A percentile compares a stretch with the other conserved stretches of the same genome.
Evolutionary conservation across 352 stramenopile species (phyloP).

Genomic region (Ophiocytium majus): DNA sequence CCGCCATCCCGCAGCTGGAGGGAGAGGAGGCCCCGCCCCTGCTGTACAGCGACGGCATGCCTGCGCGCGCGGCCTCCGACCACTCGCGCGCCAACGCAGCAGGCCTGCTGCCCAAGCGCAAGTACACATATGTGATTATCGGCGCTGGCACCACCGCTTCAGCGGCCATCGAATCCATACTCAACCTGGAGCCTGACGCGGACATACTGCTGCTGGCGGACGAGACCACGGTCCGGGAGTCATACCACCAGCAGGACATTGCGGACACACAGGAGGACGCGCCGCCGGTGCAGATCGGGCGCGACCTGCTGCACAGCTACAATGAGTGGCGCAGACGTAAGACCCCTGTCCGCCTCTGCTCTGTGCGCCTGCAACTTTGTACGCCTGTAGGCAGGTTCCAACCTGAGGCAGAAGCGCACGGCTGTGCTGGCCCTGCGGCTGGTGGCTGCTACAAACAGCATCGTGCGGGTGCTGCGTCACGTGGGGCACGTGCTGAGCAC

Average conservation of each 20-base stretch:
- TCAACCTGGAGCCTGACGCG: slow-evolving; percentile 70
- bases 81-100: not conserved
- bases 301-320: slow-evolving; percentile 52
- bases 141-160: slow-evolving; percentile 78
- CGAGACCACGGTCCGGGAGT: slow-evolving; percentile 40
- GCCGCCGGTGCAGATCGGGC: not conserved
- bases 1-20: not conserved
- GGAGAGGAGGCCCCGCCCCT: not conserved
- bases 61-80: not conserved
- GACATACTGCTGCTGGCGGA: slow-evolving; percentile 83
- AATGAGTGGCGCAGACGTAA: slow-evolving; percentile 53
- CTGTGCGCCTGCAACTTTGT: no score
- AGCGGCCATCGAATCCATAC: slow-evolving; percentile 81
- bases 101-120: not conserved
- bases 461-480: no score
- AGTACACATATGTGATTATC: slow-evolving; percentile 79
- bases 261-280: not conserved
- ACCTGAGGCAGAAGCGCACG: no score
- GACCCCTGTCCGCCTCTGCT: no score
- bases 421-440: no score
- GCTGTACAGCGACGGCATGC: not conserved
- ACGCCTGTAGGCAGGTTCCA: no score
- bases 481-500: no score
- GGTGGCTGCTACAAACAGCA: no score
- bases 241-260: slow-evolving; percentile 19